Base-by-base conservation (phyloP, 1,284 basidiomycete genomes). In the Marasmius tenuissimus region DNA sequence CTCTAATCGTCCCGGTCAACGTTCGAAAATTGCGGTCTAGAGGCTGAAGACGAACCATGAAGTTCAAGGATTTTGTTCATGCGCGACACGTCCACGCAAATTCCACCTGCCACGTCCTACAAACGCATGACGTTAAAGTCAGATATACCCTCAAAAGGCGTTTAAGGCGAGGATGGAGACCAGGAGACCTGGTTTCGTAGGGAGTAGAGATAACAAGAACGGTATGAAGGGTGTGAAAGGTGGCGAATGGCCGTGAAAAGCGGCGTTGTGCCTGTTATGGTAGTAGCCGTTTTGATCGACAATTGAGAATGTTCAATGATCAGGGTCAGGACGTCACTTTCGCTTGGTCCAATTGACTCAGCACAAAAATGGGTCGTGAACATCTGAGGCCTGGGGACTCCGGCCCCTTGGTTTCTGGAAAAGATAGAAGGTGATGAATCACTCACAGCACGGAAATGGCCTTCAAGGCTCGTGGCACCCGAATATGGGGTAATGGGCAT, bases 41-140 rank as follows among this genome's bases (percentile, higher is more conserved):
- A 35, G 52, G 37, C 61, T 33, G 39, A 9, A 50, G 4, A 70
- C 78, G 34, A 65, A 89, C 91, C 88, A 70, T 94, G 84, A 54
- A 96, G 87, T 58, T 84, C 82, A 16, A 97, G 70, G 57, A 98
- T 91, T 63, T 85, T 83, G 73, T 96, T 86, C 96, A 98, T 98
- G 12, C 77, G 76, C 0, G 86, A 87, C 75, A 98, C 78, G 73
- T 98, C 95, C 27, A 98, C 78, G 63, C 91, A 94, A 61, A 97
- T 93, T 5, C 92, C 88, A 11, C 92, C 92, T 6, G 72, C 72
- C 59, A 81, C 61, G 73, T 78, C 75, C 85, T 88, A 62, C 42
- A 27, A 57, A 7, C 34, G 18, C 33, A 49, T 18, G 5, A 39
- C 34, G 37, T 35, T 37, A 5, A 47, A 2, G 45, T 47, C 14